phyloP scores from a whole-genome alignment of 805 yeast species.

The Zygotorulaspora chibaensis region DNA sequence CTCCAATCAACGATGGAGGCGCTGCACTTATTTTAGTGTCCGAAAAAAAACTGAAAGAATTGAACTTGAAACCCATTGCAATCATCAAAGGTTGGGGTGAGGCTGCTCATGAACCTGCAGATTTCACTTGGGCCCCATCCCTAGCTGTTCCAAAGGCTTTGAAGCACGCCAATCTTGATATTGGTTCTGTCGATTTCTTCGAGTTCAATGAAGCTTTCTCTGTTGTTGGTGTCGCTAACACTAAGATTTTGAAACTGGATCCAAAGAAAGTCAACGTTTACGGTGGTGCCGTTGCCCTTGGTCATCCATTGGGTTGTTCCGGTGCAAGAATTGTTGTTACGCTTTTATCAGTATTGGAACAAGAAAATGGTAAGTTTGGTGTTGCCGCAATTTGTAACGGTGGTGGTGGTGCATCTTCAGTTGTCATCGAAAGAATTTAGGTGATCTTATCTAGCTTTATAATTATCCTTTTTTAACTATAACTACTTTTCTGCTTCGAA shows the following conservation, averaged over 20 bases:
- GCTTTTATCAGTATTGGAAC: constrained; percentile 68
- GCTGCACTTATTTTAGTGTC: constrained; percentile 90
- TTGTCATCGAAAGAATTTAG: constrained; percentile 71
- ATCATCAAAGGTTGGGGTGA: constrained; percentile 94
- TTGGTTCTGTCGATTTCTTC: constrained; percentile 75
- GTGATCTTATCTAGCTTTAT: background rate
- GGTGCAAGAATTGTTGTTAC: constrained; percentile 94
- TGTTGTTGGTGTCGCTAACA: constrained; percentile 90
- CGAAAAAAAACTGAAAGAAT: constrained; percentile 77
- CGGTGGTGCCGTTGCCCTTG: constrained; percentile 96
- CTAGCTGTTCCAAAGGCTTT: constrained; percentile 95
- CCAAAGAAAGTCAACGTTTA: constrained; percentile 72
- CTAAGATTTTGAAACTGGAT: constrained; percentile 61
- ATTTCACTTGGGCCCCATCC: constrained; percentile 94
- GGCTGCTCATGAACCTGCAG: constrained; percentile 92
- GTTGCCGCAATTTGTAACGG: constrained; percentile 98
- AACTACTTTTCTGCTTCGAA: background rate
- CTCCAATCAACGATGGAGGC: constrained; percentile 96
- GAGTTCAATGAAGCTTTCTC: constrained; percentile 98
- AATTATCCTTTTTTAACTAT: background rate
- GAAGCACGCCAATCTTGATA: constrained; percentile 67
- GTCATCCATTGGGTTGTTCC: constrained; percentile 94
- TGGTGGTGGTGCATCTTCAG: constrained; percentile 98
- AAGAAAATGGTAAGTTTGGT: constrained; percentile 86
- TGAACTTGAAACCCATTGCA: constrained; percentile 84